Percentiles rank a stretch among this genome's conserved stretches.
phyloP scores from a whole-genome alignment of 2,329 filamentous ascomycete genomes.

The Aspergillus pseudonomiae region DNA sequence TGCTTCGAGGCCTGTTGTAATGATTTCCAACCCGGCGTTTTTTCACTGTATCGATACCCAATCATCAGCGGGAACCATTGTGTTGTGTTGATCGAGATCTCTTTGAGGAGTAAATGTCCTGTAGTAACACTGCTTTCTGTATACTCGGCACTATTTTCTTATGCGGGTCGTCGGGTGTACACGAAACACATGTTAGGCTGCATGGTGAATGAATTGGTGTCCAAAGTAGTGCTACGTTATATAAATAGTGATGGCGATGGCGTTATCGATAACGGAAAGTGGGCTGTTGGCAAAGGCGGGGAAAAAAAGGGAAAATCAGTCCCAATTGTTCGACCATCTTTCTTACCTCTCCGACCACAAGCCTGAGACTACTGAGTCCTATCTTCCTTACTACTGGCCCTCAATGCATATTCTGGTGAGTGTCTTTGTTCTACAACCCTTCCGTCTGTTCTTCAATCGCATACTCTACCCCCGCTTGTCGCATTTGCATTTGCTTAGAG shows the following conservation, averaged over 20 bases:
- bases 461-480: neutral
- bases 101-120: neutral
- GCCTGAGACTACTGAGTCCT: slow-evolving; percentile 5
- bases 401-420: slow-evolving; percentile 57
- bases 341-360: slow-evolving; percentile 8
- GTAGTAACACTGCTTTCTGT: neutral
- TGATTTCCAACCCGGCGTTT: neutral
- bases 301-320: neutral
- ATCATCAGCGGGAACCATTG: neutral
- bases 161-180: neutral
- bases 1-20: neutral
- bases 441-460: neutral
- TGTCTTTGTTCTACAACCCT: slow-evolving; percentile 4
- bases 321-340: slow-evolving; percentile 4
- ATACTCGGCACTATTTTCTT: neutral
- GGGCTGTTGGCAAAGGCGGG: slow-evolving; percentile 18
- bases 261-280: slow-evolving; percentile 28
- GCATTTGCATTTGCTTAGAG: slow-evolving; percentile 8
- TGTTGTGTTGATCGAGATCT: no score
- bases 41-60: neutral
- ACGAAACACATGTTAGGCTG: neutral
- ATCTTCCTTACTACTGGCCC: slow-evolving; percentile 1
- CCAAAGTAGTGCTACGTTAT: neutral
- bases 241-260: neutral
- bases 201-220: neutral